Percentiles rank a stretch among this genome's conserved stretches.
Evolutionary conservation across 805 yeast species (phyloP).

Genomic region (Saccharomyces jurei): DNA sequence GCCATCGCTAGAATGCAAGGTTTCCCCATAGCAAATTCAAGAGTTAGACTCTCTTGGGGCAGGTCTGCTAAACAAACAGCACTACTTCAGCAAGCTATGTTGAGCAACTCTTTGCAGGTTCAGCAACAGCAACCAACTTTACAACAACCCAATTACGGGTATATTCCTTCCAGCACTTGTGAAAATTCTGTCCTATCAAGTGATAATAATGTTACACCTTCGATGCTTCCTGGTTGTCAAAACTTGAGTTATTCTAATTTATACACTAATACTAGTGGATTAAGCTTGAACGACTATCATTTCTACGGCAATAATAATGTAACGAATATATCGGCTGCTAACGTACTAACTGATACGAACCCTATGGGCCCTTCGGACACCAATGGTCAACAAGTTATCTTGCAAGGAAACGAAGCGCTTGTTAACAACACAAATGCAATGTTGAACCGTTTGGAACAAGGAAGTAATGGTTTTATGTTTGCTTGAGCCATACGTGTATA

Average conservation of each 20-base stretch:
- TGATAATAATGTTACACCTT: not conserved
- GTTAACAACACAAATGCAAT: slow-evolving; percentile 1
- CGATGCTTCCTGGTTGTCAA: not conserved
- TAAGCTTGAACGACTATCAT: not conserved
- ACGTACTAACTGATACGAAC: not conserved
- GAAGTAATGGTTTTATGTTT: slow-evolving; percentile 19
- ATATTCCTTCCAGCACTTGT: slow-evolving; percentile 3
- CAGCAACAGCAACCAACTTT: slow-evolving; percentile 15
- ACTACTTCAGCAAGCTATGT: slow-evolving; percentile 3
- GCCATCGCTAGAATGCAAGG: slow-evolving; percentile 89
- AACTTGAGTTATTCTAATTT: not conserved
- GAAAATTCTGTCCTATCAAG: not conserved
- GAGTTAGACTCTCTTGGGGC: slow-evolving; percentile 86
- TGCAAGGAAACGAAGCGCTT: not conserved
- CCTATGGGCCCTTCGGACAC: not conserved
- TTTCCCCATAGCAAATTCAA: slow-evolving; percentile 73
- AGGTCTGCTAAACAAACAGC: slow-evolving; percentile 36
- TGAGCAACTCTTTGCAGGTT: slow-evolving; percentile 2
- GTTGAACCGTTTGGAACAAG: slow-evolving; percentile 19
- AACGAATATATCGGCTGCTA: not conserved
- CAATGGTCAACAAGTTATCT: not conserved
- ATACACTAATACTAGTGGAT: slow-evolving; percentile 1
- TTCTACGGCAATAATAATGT: not conserved
- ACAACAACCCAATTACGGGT: slow-evolving; percentile 12
- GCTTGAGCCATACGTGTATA: slow-evolving; percentile 7